Evolutionary conservation across 306 rosid genomes (phyloP).

Genomic region (Trichosanthes truncata): DNA sequence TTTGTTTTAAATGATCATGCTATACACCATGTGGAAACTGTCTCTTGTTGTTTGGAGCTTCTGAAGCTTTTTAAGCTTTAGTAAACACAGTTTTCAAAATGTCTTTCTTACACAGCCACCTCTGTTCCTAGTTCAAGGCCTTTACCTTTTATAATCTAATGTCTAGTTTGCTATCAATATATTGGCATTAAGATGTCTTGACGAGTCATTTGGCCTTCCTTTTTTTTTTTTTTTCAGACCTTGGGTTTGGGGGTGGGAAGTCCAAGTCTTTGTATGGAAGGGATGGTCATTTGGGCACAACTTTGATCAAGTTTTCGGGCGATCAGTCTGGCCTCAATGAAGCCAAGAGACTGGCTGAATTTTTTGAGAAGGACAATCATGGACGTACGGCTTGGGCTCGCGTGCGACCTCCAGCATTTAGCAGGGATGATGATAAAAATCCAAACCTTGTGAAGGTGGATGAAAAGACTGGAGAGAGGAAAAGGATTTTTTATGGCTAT

Average conservation of each 20-base stretch:
- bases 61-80: background rate
- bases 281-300: slow-evolving; percentile 92
- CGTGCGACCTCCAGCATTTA: slow-evolving; percentile 43
- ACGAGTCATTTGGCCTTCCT: background rate
- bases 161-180: slow-evolving; percentile 3
- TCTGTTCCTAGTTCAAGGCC: background rate
- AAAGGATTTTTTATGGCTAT: slow-evolving; percentile 78
- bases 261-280: slow-evolving; percentile 89
- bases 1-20: background rate
- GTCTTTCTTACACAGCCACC: background rate
- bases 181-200: background rate
- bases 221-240: slow-evolving; percentile 49
- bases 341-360: slow-evolving; percentile 66
- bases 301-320: slow-evolving; percentile 66
- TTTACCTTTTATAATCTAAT: background rate
- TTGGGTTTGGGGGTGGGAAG: slow-evolving; percentile 87
- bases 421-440: slow-evolving; percentile 73
- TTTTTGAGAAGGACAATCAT: slow-evolving; percentile 61
- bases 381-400: slow-evolving; percentile 77
- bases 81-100: background rate
- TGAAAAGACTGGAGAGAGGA: slow-evolving; percentile 62
- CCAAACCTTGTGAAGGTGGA: slow-evolving; percentile 65
- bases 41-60: background rate
- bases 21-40: background rate
- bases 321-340: slow-evolving; percentile 78